A percentile compares a stretch with the other conserved stretches of the same genome.
Evolutionary conservation across 2,329 filamentous ascomycete species (phyloP).

Genomic region (Orbilia javanica): DNA sequence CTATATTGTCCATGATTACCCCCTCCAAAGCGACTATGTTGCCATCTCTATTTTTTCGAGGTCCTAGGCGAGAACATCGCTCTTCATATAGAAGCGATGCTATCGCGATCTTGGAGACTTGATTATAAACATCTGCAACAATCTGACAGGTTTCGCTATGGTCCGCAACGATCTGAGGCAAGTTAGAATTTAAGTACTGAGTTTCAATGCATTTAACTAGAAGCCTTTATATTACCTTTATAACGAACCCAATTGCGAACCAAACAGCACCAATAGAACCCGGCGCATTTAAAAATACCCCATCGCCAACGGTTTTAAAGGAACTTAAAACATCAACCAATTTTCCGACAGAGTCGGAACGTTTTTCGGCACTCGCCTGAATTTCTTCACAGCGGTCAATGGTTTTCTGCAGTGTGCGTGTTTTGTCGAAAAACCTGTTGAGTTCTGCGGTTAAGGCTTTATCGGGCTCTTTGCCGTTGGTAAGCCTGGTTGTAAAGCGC

Average conservation of each 20-base stretch:
- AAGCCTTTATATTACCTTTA: conserved; percentile 14
- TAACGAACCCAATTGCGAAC: conserved; percentile 28
- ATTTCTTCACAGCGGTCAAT: conserved; percentile 23
- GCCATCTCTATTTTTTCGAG: background rate
- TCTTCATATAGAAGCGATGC: conserved; percentile 32
- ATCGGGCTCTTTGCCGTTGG: background rate
- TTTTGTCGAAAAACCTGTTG: conserved; percentile 9
- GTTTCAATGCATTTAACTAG: background rate
- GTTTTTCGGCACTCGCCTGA: background rate
- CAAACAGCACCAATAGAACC: conserved; percentile 27
- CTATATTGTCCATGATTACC: conserved; percentile 13
- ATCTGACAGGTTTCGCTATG: conserved; percentile 24
- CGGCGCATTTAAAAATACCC: conserved; percentile 9
- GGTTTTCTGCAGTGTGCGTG: conserved; percentile 14
- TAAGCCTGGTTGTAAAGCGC: conserved; percentile 1
- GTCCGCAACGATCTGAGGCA: conserved; percentile 31
- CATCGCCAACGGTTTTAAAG: conserved; percentile 28
- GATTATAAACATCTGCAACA: conserved; percentile 18
- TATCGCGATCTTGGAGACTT: conserved; percentile 20
- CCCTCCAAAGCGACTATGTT: conserved; percentile 13
- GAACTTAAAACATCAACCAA: conserved; percentile 3
- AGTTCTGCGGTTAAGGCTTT: background rate
- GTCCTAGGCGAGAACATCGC: background rate
- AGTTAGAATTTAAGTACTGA: too few species aligned
- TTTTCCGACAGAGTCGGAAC: conserved; percentile 15